Evolutionary conservation across 371 early-diverging fungal genomes (phyloP), one percentile per base, ranked within the genome.

Genomic region (Mucor lusitanicus): DNA sequence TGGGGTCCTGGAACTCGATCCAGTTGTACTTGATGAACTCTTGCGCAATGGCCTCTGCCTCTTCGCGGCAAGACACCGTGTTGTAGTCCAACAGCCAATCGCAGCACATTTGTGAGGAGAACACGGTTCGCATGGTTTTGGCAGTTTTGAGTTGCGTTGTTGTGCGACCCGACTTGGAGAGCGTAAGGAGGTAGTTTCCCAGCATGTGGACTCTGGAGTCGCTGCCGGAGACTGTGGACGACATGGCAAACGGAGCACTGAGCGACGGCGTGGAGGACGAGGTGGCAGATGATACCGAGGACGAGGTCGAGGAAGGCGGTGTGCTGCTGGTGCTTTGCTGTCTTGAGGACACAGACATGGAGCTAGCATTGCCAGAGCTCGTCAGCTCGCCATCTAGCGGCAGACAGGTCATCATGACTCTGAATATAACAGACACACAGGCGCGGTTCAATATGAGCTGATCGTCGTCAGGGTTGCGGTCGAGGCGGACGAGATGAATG

Each of bases 31-130:
- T 73, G 23, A 90, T 58, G 77, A 90, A 89, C 54, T 84, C 82
- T 48, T 71, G 74, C 3, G 82, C 80, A 19, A 91, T 73, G 2
- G 68, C 32, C 30, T 86, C 76, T 0, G 88, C 88, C 65, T 92
- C 92, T 57, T 88, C 85, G n/a, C 81, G 81, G 27, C 85, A 82
- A 37, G 88, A 80, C 9, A 86, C 87, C 0, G 88, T 83, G 6
- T 85, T 82, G 59, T 85, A 81, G 19, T 85, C 87, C 19, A 88
- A 58, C 15, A 92, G 70, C 90, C 90, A 91, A 25, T 88, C 90
- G 30, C 82, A 81, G 33, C 78, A 77, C 54, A 80, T 66, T 44
- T 77, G 79, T 3, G 81, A 74, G 5, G 79, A 77, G 39, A 83
- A 80, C 0, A 83, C 77, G 1, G 83, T 68, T 6, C 78, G 73